These are phyloP conservation scores for Colletotrichum gigasporum DNA, from an alignment of 2,329 filamentous ascomycete genomes.

Conservation along the genomic window DNA sequence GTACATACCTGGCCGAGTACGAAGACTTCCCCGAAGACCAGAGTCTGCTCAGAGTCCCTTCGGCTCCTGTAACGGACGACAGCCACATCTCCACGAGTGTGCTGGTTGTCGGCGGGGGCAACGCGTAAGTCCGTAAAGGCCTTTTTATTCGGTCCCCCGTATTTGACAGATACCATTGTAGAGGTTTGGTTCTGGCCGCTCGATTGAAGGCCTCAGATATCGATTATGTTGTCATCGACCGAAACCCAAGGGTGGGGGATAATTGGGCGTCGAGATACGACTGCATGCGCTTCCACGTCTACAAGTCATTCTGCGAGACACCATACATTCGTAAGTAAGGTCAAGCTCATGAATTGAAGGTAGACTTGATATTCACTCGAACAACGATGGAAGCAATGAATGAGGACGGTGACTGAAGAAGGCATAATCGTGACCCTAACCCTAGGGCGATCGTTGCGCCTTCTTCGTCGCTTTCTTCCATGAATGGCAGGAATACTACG, in stretches of 20 bases:
- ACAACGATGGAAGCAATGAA: too few relatives aligned
- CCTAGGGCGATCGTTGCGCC: too few relatives aligned
- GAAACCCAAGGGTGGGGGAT: constrained; percentile 45
- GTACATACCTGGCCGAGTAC: constrained; percentile 40
- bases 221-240: constrained; percentile 46
- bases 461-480: too few relatives aligned
- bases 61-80: constrained; percentile 22
- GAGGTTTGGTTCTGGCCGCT: constrained; percentile 43
- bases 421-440: too few relatives aligned
- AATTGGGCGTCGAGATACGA: constrained; percentile 52
- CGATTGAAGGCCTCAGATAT: constrained; percentile 49
- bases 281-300: constrained; percentile 48
- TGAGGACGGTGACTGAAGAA: too few relatives aligned
- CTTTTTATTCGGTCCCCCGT: not conserved
- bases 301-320: constrained; percentile 45
- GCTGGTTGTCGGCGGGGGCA: constrained; percentile 45
- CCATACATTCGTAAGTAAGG: constrained; percentile 43
- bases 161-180: not conserved
- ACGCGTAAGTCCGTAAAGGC: constrained; percentile 37
- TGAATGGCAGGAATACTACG: too few relatives aligned
- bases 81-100: constrained; percentile 42
- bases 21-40: constrained; percentile 40
- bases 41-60: constrained; percentile 34
- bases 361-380: too few relatives aligned
- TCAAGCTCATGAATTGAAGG: not conserved